Base-by-base conservation (phyloP, 75 land plant genomes). In the Sequoiadendron giganteum region DNA sequence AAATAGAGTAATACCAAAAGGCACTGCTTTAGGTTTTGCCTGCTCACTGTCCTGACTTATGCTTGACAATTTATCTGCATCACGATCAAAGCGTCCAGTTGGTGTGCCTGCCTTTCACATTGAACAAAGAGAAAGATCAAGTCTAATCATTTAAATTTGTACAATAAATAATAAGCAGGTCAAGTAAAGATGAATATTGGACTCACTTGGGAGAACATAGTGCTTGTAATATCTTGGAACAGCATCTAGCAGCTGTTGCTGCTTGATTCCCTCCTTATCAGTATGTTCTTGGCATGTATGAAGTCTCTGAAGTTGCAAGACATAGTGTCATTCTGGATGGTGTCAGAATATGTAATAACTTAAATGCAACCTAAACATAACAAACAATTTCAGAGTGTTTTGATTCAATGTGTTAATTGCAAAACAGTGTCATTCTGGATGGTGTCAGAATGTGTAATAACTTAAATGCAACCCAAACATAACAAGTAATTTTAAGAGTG, bases 191-290 rank as follows among this genome's bases (percentile, higher is more conserved):
- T 32, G 19, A 90, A 42, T 48, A 40, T 75, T 21, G 47, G 10
- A 84, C 92, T 49, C 93, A 95, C 99, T 93, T 86, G 99, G 99
- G 82, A 98, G 90, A 87, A 93, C 87, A 72, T 98, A 98, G 90
- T 95, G 99, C 88, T 98, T 98, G 87, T 98, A 94, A 88, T 97
- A 95, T 40, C 92, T 92, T 79, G 95, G 97, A 76, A 89, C 89
- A 80, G 90, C 82, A 14, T 94, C 90, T 40, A 90, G 87, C 76
- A 95, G 68, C 39, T 88, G 90, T 88, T 95, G 96, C 91, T 97
- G 99, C 90, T 94, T 93, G 38, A 97, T 90, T 72, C 96, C 97
- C 92, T 95, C 97, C 87, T 91, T 94, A 88, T 97, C 93, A 55
- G 90, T 91, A 85, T 94, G 95, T 49, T 91, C 93, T 93, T 95